phyloP scores from a whole-genome alignment of 352 stramenopile genomes.

The Pythium sp. region DNA sequence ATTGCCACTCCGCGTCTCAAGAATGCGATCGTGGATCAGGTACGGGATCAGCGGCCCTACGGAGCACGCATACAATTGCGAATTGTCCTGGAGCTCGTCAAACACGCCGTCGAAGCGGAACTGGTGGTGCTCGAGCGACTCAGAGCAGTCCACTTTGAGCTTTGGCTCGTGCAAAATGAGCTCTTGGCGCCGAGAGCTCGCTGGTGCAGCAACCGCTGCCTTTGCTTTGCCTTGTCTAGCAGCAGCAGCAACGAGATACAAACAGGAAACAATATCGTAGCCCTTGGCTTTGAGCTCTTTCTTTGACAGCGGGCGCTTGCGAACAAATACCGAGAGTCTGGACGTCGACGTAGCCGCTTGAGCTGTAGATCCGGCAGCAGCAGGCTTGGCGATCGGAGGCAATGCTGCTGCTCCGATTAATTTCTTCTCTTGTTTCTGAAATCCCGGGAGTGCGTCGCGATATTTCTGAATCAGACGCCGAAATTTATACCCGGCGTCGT shows the following conservation, averaged over 20 bases:
- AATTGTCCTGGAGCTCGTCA: conserved; percentile 88
- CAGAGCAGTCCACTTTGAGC: conserved; percentile 66
- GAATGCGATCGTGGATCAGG: conserved; percentile 26
- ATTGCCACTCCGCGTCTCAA: conserved; percentile 6
- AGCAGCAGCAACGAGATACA: conserved; percentile 4
- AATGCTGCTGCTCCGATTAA: neutral
- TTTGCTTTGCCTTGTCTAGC: neutral
- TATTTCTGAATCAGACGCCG: conserved; percentile 60
- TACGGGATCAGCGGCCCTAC: conserved; percentile 58
- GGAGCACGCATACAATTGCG: conserved; percentile 86
- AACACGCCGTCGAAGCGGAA: conserved; percentile 89
- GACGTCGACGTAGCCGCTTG: neutral
- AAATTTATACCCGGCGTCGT: conserved; percentile 78
- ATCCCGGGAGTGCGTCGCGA: conserved; percentile 39
- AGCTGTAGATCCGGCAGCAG: neutral
- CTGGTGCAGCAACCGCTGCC: neutral
- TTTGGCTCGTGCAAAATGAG: conserved; percentile 76
- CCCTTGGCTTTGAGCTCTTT: conserved; percentile 20
- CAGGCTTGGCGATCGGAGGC: neutral
- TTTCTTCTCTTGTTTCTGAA: conserved; percentile 7
- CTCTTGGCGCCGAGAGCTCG: conserved; percentile 25
- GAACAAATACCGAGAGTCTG: conserved; percentile 16
- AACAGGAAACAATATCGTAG: conserved; percentile 16
- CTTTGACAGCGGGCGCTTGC: conserved; percentile 14
- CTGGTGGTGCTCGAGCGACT: conserved; percentile 64